These are phyloP conservation scores for Trichoderma sp. DNA, from an alignment of 2,329 filamentous ascomycete species.

Conservation along the genomic window DNA sequence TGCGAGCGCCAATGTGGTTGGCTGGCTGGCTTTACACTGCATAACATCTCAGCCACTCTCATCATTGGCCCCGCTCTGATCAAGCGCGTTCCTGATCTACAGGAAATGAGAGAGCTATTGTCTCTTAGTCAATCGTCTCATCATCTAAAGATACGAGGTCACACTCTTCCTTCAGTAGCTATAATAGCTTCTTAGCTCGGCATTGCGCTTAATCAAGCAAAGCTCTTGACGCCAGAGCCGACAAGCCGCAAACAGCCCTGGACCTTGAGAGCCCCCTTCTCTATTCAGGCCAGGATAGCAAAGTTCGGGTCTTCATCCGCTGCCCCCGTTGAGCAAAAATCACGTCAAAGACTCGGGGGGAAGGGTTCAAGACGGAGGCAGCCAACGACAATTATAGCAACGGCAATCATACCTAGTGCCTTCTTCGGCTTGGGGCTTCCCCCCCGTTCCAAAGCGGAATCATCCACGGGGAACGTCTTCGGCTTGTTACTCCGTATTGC, in stretches of 20 bases:
- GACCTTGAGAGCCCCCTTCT: not conserved
- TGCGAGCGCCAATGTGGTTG: conserved; percentile 16
- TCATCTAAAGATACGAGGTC: conserved; percentile 20
- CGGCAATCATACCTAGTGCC: not conserved
- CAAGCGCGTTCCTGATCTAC: conserved; percentile 26
- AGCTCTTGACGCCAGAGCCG: not conserved
- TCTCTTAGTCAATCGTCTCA: conserved; percentile 16
- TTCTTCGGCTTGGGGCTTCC: not conserved
- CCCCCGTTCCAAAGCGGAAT: not conserved
- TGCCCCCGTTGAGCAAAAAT: not conserved
- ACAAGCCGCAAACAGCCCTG: not conserved
- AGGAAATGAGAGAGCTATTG: conserved; percentile 15
- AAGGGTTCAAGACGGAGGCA: conserved; percentile 11
- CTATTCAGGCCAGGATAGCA: not conserved
- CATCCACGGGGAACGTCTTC: not conserved
- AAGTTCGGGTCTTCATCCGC: conserved; percentile 13
- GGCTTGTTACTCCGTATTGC: not conserved
- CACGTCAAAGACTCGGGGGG: not conserved
- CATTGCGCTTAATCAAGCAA: not conserved
- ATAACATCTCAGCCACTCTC: conserved; percentile 26
- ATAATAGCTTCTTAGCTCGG: conserved; percentile 3
- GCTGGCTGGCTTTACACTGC: conserved; percentile 21
- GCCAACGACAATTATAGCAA: conserved; percentile 15
- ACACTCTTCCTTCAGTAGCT: conserved; percentile 15
- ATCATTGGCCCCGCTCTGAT: conserved; percentile 12